Percentiles rank a stretch among this genome's conserved stretches.
Evolutionary conservation across 192 early-diverging fungal genomes (phyloP).

Genomic region (Martensiomyces pterosporus): DNA sequence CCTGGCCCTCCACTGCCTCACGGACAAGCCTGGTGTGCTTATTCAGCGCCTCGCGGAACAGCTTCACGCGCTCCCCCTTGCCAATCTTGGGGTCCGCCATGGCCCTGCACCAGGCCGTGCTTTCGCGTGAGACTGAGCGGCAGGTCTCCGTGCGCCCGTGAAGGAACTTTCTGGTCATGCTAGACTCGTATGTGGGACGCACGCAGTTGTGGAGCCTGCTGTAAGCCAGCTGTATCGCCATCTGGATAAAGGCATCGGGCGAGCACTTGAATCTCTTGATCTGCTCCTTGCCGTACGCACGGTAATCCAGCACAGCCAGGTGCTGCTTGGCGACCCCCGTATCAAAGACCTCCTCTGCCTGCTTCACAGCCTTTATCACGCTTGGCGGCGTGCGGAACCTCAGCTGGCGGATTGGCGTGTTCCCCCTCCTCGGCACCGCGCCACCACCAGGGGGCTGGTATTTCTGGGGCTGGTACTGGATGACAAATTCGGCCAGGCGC

Average conservation of each 20-base stretch:
- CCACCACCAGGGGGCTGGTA: conserved; percentile 56
- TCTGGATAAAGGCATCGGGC: conserved; percentile 78
- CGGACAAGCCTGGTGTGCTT: conserved; percentile 79
- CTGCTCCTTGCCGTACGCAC: conserved; percentile 88
- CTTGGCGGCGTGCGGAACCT: conserved; percentile 62
- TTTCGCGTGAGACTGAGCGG: conserved; percentile 73
- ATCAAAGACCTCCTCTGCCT: conserved; percentile 73
- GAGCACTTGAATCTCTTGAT: conserved; percentile 84
- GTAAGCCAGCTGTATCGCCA: conserved; percentile 97
- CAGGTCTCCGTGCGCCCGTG: conserved; percentile 95
- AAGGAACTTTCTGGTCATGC: conserved; percentile 86
- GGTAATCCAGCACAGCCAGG: conserved; percentile 74
- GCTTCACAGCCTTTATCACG: conserved; percentile 56
- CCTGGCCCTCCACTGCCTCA: conserved; percentile 72
- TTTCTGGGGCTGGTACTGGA: conserved; percentile 42
- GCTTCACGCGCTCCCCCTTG: conserved; percentile 57
- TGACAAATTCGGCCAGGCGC: conserved; percentile 80
- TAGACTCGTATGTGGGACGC: conserved; percentile 89
- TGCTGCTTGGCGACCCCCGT: conserved; percentile 73
- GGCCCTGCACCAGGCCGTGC: conserved; percentile 75
- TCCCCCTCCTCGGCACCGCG: no score
- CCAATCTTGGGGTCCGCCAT: conserved; percentile 65
- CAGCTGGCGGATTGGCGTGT: conserved; percentile 51
- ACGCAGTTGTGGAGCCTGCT: conserved; percentile 79
- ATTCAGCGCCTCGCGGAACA: conserved; percentile 71